Base-by-base conservation (phyloP, 2,329 filamentous ascomycete species). In the Apiospora saccharicola region DNA sequence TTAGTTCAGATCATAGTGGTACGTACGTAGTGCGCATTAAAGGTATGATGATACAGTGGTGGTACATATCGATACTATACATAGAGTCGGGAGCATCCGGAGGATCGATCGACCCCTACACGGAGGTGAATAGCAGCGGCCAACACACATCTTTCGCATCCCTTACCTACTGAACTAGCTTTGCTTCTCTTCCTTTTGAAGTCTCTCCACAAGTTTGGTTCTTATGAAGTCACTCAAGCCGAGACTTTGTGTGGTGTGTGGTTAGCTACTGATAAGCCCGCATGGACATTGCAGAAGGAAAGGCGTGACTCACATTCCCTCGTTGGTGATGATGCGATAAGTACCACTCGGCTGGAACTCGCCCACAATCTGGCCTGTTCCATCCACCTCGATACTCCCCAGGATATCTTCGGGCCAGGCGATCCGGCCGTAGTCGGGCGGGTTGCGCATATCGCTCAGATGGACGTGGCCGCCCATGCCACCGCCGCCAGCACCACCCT, bases 371-470 rank as follows among this genome's bases (percentile, higher is more conserved):
- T 86, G 79, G 0, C 91, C 91, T 8, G 81, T 75, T 1, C 84
- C 85, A 77, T 92, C 85, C 6, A 93, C 91, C 78, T 92, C 88
- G 53, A 93, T 85, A 74, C 90, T 92, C 49, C 91, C 91, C 71
- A 93, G 83, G 49, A 93, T 93, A 77, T 93, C 91, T 77, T 93
- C 91, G 1, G 91, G 90, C 85, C 89, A 92, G 2, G 91, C 90
- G 78, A 93, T 92, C 70, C 91, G 82, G 22, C 91, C 91, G 84
- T 87, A 93, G 76, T 92, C 90, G 0, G 90, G 90, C 2, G 90
- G 90, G 70, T 91, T 91, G 70, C 91, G 83, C 70, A 83, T 77
- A 78, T 93, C 91, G 71, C 89, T 91, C 6, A 93, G 83, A 80
- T 93, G 91, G 24, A 93, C 86, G 82, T 89, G 89, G 1, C 91